Evolutionary conservation across 768 basidiomycete genomes (phyloP).

Genomic region (Rhodotorula kratochvilovae): DNA sequence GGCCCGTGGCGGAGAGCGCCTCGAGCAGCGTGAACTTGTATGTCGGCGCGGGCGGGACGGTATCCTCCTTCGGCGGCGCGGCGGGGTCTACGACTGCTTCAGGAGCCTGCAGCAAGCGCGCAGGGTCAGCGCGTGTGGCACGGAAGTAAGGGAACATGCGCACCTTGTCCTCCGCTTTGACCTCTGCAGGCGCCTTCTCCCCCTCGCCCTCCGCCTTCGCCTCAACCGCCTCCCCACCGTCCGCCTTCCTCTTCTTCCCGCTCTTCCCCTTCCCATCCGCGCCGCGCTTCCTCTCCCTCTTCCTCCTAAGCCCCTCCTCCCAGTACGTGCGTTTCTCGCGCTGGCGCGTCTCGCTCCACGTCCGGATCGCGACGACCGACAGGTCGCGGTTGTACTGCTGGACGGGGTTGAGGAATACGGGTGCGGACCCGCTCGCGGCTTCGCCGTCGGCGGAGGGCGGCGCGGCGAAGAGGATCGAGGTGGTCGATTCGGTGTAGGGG

Average conservation of each 20-base stretch:
- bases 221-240: too few relatives aligned
- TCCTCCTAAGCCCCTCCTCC: constrained; percentile 45
- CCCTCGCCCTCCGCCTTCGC: constrained; percentile 1
- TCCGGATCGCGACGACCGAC: constrained; percentile 80
- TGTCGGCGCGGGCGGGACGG: neutral
- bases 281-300: constrained; percentile 50
- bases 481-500: constrained; percentile 32
- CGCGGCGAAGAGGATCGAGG: constrained; percentile 35
- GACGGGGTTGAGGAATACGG: constrained; percentile 92
- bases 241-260: constrained; percentile 23
- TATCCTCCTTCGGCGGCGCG: neutral
- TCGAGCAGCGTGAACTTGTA: constrained; percentile 77
- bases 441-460: constrained; percentile 2
- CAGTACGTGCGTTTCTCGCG: constrained; percentile 62
- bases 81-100: neutral
- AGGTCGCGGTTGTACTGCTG: constrained; percentile 97
- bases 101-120: too few relatives aligned
- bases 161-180: neutral
- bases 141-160: neutral
- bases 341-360: constrained; percentile 75
- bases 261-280: neutral
- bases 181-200: neutral
- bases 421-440: constrained; percentile 51
- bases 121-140: neutral
- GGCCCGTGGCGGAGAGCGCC: constrained; percentile 89